Evolutionary conservation across 2,329 filamentous ascomycete species (phyloP), one percentile per base, ranked within the genome.

Genomic region (Aureobasidium mangrovei): DNA sequence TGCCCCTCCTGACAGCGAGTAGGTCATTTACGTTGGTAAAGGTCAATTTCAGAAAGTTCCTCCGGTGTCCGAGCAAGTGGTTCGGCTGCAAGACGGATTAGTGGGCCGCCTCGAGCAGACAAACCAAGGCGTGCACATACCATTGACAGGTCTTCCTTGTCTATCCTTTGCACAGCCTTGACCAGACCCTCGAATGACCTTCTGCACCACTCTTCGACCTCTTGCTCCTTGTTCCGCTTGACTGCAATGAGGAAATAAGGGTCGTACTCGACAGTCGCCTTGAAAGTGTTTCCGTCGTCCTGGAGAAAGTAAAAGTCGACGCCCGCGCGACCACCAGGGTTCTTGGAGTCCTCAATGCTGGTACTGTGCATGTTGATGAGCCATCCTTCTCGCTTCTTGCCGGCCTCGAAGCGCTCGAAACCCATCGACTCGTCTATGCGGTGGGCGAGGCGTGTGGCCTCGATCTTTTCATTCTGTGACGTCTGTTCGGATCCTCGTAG

Each of bases 221-320:
- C 94, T 49, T 82, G 80, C 72, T 98, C 94, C 63, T 83, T 84
- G 6, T 90, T 88, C 65, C 85, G 87, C 70, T 90, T 93, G 51
- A 91, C 88, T 0, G 91, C 91, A 52, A 98, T 82, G 57, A 98
- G 72, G 63, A 98, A 95, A 74, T 98, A 98, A 0, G 93, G 93
- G 63, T 97, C 90, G 69, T 95, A 97, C 72, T 95, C 89, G 60
- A 98, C 74, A 0, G 91, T 96, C 8, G 93, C 91, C 69, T 98
- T 98, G 78, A 98, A 98, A 4, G 86, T 91, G 46, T 84, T 82
- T 10, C 88, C 83, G 55, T 95, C 87, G 56, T 91, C 88, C 63
- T 91, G 88, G 57, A 98, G 85, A 71, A 98, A 98, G 75, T 96
- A 98, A 72, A 90, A 96, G 72, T 98, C 93, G 55, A 98, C 82